A percentile compares a stretch with the other conserved stretches of the same genome.
phyloP scores from a whole-genome alignment of 495 filamentous ascomycete genomes.

The Neurospora cerealis region DNA sequence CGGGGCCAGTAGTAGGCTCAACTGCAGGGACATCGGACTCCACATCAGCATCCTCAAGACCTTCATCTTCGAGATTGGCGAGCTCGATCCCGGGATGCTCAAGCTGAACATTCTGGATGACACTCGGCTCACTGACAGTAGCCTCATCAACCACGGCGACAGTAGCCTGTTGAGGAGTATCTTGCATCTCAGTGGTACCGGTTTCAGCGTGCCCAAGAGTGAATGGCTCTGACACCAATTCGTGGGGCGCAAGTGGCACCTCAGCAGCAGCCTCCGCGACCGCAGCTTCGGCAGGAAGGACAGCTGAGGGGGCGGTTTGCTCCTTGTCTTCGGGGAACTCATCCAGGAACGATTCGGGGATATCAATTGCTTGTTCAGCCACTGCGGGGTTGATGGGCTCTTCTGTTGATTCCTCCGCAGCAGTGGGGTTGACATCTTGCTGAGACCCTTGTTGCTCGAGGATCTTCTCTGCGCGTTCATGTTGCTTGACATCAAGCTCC shows the following conservation, averaged over 20 bases:
- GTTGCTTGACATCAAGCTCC: background rate
- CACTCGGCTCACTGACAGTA: background rate
- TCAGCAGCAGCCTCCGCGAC: background rate
- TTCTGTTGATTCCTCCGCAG: background rate
- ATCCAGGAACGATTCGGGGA: background rate
- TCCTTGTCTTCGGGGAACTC: background rate
- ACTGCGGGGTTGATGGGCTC: background rate
- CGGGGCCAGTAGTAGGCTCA: background rate
- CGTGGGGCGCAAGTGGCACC: background rate
- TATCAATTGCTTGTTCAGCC: background rate
- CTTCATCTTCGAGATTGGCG: background rate
- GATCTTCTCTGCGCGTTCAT: background rate
- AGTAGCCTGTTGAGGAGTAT: background rate
- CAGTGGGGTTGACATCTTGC: background rate
- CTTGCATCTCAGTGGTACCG: background rate
- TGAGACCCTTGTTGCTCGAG: background rate
- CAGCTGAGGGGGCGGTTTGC: background rate
- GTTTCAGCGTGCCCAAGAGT: background rate
- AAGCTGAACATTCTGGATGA: background rate
- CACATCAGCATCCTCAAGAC: background rate
- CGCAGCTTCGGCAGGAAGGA: background rate
- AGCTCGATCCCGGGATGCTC: background rate
- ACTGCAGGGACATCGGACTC: background rate
- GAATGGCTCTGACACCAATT: background rate
- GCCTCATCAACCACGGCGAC: background rate